These are phyloP conservation scores for Candida wancherniae DNA, from an alignment of 805 yeast species.

Conservation along the genomic window DNA sequence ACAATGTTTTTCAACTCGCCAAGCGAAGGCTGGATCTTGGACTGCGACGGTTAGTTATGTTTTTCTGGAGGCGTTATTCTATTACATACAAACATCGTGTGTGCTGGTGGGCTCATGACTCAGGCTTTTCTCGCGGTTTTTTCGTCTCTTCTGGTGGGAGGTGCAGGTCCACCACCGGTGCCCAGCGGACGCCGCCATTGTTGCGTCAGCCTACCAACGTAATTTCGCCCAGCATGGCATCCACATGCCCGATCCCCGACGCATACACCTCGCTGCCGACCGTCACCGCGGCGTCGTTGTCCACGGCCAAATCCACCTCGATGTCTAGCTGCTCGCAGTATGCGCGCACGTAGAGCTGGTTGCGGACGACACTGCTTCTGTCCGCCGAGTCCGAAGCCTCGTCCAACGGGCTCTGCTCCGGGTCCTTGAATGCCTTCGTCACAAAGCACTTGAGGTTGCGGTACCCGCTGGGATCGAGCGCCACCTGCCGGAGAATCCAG, in stretches of 20 bases:
- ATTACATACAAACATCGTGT: slow-evolving; percentile 25
- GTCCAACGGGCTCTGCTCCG: too few species aligned
- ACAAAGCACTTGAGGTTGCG: slow-evolving; percentile 37
- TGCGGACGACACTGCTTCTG: too few species aligned
- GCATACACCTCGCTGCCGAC: slow-evolving; percentile 46
- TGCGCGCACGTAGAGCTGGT: too few species aligned
- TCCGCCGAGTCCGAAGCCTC: too few species aligned
- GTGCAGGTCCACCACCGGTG: too few species aligned
- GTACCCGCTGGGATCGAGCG: slow-evolving; percentile 10
- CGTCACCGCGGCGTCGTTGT: slow-evolving; percentile 16
- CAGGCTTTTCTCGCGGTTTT: too few species aligned
- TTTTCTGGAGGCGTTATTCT: too few species aligned
- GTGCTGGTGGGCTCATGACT: too few species aligned
- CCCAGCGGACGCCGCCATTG: too few species aligned
- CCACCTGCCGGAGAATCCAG: slow-evolving; percentile 24
- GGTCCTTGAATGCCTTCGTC: slow-evolving; percentile 19
- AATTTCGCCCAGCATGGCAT: slow-evolving; percentile 36
- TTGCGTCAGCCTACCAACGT: too few species aligned
- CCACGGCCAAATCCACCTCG: slow-evolving; percentile 39
- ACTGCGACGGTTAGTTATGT: slow-evolving; percentile 10
- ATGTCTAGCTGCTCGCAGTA: slow-evolving; percentile 45
- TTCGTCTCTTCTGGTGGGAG: too few species aligned
- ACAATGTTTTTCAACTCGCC: slow-evolving; percentile 26
- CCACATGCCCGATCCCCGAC: slow-evolving; percentile 39
- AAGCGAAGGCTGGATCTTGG: slow-evolving; percentile 34